A percentile compares a stretch with the other conserved stretches of the same genome.
phyloP scores from a whole-genome alignment of 768 basidiomycete species.

The Leccinum truebloodii region DNA sequence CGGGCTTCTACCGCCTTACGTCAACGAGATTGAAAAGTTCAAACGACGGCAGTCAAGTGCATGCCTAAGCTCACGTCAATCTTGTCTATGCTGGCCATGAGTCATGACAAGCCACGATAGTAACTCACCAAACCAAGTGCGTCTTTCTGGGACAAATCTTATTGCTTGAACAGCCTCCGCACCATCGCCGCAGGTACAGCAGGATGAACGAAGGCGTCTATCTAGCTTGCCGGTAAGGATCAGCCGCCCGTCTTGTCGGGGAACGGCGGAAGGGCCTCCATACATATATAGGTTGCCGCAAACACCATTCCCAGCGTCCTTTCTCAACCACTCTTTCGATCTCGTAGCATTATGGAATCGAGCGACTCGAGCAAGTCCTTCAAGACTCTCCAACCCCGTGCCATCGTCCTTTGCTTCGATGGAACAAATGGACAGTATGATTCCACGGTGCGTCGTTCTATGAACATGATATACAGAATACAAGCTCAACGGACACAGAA shows the following conservation, averaged over 20 bases:
- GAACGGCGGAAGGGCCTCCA: constrained; percentile 7
- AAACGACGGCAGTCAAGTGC: not conserved
- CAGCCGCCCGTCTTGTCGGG: not conserved
- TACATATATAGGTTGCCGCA: too few species aligned
- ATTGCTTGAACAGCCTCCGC: not conserved
- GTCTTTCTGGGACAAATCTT: not conserved
- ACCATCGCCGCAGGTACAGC: not conserved
- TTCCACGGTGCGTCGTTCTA: constrained; percentile 38
- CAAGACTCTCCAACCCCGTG: constrained; percentile 32
- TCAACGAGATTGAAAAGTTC: not conserved
- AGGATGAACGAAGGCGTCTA: not conserved
- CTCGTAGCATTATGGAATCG: constrained; percentile 16
- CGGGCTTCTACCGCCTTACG: too few species aligned
- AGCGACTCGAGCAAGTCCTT: not conserved
- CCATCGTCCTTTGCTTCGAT: constrained; percentile 69
- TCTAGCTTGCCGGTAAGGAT: not conserved
- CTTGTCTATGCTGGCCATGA: not conserved
- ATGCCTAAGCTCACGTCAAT: not conserved
- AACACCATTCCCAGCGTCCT: not conserved
- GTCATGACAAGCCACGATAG: not conserved
- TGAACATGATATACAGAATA: not conserved
- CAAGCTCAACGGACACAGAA: constrained; percentile 38
- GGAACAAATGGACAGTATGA: constrained; percentile 60
- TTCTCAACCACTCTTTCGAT: not conserved
- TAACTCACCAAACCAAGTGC: not conserved